Evolutionary conservation across 805 yeast genomes (phyloP), one percentile per base, ranked within the genome.

Genomic region (Saturnispora zaruensis): DNA sequence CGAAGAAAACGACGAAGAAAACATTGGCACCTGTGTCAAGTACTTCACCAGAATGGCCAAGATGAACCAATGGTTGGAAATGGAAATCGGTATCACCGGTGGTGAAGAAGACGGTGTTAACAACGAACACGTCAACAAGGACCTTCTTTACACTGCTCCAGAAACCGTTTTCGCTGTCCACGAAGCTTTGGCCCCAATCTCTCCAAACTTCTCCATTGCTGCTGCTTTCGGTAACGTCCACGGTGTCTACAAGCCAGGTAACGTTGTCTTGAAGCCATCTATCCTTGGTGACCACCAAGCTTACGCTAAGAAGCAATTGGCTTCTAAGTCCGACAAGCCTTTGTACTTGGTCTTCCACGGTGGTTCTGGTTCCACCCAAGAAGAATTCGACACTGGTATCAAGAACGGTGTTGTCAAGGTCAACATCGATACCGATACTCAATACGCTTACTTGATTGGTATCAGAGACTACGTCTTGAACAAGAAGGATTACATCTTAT

Each of bases 91-190:
- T 82, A 93, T 93, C 82, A 93, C 99, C 71, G 99, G 99, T 77
- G 99, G 99, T 84, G 99, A 93, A 79, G 99, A 93, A 77, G 99
- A 93, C 70, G 99, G 99, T 83, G 99, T 93, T 66, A 93, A 93
- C 84, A 93, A 93, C 82, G 95, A 91, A 74, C 78, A 81, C 71
- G 96, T 87, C 59, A 80, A 81, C 68, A 84, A 85, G 75, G 89
- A 86, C 57, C 70, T 85, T 57, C 77, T 93, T 65, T 93, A 91
- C 86, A 93, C 99, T 62, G 81, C 82, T 63, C 88, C 99, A 64
- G 96, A 87, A 76, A 91, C 96, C 61, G 96, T 93, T 50, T 93
- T 69, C 75, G 81, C 80, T 59, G 98, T 93, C 64, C 78, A 88
- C 82, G 76, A 87, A 72, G 96, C 96, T 53, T 79, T 93, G 62